A percentile compares a stretch with the other conserved stretches of the same genome.
Evolutionary conservation across 2,329 filamentous ascomycete species (phyloP).

Genomic region (Diaporthe ilicicola): DNA sequence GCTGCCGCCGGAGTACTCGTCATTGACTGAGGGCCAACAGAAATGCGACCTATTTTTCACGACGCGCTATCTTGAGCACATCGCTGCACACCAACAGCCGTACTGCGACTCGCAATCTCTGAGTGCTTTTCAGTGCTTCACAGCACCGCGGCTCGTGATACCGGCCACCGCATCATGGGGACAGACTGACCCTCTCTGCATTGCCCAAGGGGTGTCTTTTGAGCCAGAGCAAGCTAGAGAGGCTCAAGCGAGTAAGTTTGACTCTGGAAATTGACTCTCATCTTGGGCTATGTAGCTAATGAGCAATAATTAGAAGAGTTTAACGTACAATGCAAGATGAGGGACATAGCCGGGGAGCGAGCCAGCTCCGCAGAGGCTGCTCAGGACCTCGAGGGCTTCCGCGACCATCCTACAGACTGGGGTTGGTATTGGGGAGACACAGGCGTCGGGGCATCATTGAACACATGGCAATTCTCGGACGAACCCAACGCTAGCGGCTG

Average conservation of each 20-base stretch:
- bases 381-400: constrained; percentile 31
- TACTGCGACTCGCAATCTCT: constrained; percentile 21
- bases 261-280: neutral
- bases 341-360: constrained; percentile 4
- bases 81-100: constrained; percentile 26
- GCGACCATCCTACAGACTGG: constrained; percentile 32
- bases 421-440: constrained; percentile 39
- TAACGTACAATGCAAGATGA: constrained; percentile 32
- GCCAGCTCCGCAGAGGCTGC: constrained; percentile 23
- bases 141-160: constrained; percentile 13
- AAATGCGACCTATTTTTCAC: constrained; percentile 19
- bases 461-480: constrained; percentile 33
- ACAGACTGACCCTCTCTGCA: constrained; percentile 32
- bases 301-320: constrained; percentile 19
- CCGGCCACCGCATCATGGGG: neutral
- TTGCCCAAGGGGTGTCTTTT: constrained; percentile 33
- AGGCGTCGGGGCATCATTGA: constrained; percentile 36
- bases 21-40: constrained; percentile 3
- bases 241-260: neutral
- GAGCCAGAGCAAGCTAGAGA: neutral
- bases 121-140: constrained; percentile 24
- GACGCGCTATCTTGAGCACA: constrained; percentile 3
- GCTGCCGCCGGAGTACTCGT: neutral
- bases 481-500: constrained; percentile 18
- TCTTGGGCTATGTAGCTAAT: neutral